Base-by-base conservation (phyloP, 768 basidiomycete genomes). In the Lepiota brunneoincarnata region DNA sequence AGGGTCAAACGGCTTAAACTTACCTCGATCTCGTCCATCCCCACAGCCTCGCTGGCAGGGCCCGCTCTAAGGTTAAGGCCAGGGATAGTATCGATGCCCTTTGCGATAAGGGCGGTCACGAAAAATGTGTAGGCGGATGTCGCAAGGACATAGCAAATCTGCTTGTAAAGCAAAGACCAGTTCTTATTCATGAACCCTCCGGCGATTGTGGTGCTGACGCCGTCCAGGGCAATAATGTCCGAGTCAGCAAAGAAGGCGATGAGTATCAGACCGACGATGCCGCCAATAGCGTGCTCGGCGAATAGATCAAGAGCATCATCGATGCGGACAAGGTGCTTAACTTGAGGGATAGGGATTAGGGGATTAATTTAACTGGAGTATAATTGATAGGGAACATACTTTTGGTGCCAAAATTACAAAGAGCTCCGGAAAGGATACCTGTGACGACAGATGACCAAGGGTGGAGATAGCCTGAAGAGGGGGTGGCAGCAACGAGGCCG, bases 271-370 rank as follows among this genome's bases (percentile, higher is more conserved):
- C 91, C 93, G 48, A 90, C 69, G 37, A 91, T 81, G 21, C 92
- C 91, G 6, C 91, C 92, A 37, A 95, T 72, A 35, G 87, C 94
- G 74, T 97, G 94, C 62, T 91, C 86, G 15, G 93, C 93, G 66
- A 93, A 95, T 41, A 94, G 80, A 77, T 98, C 94, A 46, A 97
- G 85, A 0, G 92, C 84, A 63, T 96, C 94, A 65, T 97, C 94
- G 51, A 93, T 80, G 15, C 74, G 70, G 50, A 93, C 56, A 31
- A 88, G 63, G 59, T 80, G 79, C 69, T 91, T 90, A 20, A 87
- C 87, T 90, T 59, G 1, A 17, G 49, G 64, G 20, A 37, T 38
- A 53, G 18, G 18, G 21, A 40, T 49, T 60, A 34, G 53, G 58
- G 15, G 15, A 15, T 3, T 15, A 18, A 28, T 37, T 18, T 7